phyloP scores from a whole-genome alignment of 805 yeast genomes.

The Hanseniaspora nectarophila region DNA sequence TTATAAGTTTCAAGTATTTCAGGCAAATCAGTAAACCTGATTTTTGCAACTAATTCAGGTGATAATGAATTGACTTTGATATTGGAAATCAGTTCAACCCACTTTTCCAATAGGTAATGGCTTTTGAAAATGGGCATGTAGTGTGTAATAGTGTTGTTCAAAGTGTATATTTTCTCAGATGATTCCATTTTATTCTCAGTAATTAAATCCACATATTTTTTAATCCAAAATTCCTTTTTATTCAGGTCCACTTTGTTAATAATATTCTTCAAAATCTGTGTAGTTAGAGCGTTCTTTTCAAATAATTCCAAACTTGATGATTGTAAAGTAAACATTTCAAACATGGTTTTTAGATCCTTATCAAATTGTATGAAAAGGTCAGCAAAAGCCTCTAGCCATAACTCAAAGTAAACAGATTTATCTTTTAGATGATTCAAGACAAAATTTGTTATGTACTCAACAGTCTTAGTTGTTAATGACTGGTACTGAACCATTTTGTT shows the following conservation, averaged over 20 bases:
- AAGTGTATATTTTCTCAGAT: neutral
- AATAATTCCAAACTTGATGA: neutral
- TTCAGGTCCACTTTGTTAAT: neutral
- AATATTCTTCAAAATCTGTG: neutral
- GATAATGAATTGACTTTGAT: neutral
- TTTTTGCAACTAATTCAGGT: neutral
- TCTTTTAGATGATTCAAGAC: neutral
- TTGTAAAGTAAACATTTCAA: neutral
- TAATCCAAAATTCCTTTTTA: conserved; percentile 1
- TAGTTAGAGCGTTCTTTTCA: neutral
- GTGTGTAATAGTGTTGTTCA: neutral
- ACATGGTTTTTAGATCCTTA: neutral
- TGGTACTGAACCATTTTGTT: neutral
- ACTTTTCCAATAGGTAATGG: neutral
- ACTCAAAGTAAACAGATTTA: neutral
- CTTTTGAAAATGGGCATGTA: neutral
- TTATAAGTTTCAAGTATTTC: neutral
- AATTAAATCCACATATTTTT: neutral
- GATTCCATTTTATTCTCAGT: neutral
- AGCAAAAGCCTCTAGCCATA: neutral
- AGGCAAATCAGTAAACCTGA: neutral
- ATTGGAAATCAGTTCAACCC: conserved; percentile 9
- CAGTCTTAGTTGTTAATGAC: neutral
- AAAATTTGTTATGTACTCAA: neutral
- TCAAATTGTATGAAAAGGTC: neutral